phyloP scores from a whole-genome alignment of 768 basidiomycete genomes.

The Russula sp. region DNA sequence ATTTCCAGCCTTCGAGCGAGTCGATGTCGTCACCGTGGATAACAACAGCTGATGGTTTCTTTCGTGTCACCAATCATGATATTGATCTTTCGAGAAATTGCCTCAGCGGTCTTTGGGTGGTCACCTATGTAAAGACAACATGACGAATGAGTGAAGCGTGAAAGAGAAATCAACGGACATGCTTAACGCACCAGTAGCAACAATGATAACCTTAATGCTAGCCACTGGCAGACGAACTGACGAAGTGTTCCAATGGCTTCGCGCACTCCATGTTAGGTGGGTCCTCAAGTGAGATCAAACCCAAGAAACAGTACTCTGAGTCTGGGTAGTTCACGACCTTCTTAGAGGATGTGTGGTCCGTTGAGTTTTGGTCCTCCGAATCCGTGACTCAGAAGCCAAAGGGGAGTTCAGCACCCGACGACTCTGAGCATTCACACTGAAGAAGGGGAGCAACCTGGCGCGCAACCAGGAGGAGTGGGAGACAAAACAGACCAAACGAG shows the following conservation, averaged over 20 bases:
- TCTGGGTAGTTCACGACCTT: conserved; percentile 49
- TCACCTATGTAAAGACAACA: conserved; percentile 37
- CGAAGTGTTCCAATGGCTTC: conserved; percentile 67
- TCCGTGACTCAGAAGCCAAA: no score
- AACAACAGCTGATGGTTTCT: conserved; percentile 54
- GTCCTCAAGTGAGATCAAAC: conserved; percentile 62
- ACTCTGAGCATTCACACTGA: no score
- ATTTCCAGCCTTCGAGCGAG: conserved; percentile 60
- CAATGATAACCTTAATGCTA: conserved; percentile 75
- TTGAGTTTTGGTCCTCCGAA: conserved; percentile 42
- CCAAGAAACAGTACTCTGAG: conserved; percentile 55
- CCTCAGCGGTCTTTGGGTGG: conserved; percentile 69
- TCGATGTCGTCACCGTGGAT: conserved; percentile 68
- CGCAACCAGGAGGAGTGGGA: no score
- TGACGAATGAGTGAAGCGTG: not conserved
- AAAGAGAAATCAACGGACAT: not conserved
- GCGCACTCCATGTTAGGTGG: conserved; percentile 68
- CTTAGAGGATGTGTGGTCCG: conserved; percentile 46
- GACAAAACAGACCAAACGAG: no score
- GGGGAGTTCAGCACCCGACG: no score
- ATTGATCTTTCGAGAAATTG: conserved; percentile 68
- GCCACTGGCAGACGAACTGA: conserved; percentile 35
- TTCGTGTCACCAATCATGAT: conserved; percentile 61
- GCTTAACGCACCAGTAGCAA: conserved; percentile 43
- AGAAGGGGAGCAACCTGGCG: no score